These are phyloP conservation scores for Solanum hybrid DNA, from an alignment of 305 asterid genomes.

Conservation along the genomic window DNA sequence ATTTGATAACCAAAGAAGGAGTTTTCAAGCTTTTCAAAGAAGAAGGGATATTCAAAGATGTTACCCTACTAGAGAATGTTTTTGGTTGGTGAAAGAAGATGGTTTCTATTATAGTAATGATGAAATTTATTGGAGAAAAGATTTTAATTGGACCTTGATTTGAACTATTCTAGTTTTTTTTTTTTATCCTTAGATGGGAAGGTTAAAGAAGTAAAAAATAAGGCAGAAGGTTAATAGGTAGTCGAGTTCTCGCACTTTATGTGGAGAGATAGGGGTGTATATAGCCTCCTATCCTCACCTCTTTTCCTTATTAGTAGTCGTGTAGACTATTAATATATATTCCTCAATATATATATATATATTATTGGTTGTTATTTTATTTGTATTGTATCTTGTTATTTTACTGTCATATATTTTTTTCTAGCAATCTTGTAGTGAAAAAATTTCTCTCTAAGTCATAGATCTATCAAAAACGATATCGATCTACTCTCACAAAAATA, in stretches of 20 bases:
- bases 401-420: not conserved
- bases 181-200: not conserved
- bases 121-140: slow-evolving; percentile 5
- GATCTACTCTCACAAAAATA: not conserved
- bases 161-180: not conserved
- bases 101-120: slow-evolving; percentile 11
- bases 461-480: not conserved
- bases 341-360: not conserved
- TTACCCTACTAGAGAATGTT: not conserved
- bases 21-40: not conserved
- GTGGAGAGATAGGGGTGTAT: not conserved
- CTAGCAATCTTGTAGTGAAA: not conserved
- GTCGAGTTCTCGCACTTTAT: not conserved
- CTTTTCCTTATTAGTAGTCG: not conserved
- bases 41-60: not conserved
- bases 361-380: not conserved
- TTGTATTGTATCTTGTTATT: not conserved
- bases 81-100: slow-evolving; percentile 13
- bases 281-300: not conserved
- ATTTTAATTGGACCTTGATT: slow-evolving; percentile 8
- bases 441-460: not conserved
- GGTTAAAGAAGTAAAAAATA: not conserved
- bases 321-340: not conserved
- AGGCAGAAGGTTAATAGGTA: not conserved
- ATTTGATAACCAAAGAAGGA: not conserved